Evolutionary conservation across 2,329 filamentous ascomycete genomes (phyloP).

Genomic region (Claviceps quebecensis): DNA sequence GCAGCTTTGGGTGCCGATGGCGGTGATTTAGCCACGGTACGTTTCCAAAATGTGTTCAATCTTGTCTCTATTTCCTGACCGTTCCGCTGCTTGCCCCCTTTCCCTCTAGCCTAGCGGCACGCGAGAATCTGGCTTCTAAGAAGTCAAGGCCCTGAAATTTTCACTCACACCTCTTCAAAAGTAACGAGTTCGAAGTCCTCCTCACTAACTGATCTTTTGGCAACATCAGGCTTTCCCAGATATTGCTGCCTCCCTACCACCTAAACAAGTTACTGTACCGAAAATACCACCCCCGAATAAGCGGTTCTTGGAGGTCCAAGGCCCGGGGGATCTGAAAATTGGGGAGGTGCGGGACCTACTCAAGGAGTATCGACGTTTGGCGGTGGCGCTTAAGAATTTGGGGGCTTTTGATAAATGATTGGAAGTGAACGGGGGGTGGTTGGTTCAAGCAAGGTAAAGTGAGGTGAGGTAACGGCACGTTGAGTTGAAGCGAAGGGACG

Average conservation of each 20-base stretch:
- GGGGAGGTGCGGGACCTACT: slow-evolving; percentile 61
- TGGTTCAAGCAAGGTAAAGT: too few species aligned
- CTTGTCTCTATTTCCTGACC: too few species aligned
- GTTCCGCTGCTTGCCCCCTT: too few species aligned
- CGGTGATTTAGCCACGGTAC: slow-evolving; percentile 43
- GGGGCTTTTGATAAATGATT: slow-evolving; percentile 37
- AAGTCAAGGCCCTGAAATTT: too few species aligned
- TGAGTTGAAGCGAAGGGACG: too few species aligned
- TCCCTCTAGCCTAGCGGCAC: too few species aligned
- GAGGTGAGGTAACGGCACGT: not conserved
- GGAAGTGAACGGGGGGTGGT: slow-evolving; percentile 4
- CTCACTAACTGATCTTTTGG: too few species aligned
- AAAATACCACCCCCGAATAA: slow-evolving; percentile 54
- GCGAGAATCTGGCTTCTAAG: too few species aligned
- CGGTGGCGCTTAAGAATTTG: slow-evolving; percentile 47
- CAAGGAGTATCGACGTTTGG: slow-evolving; percentile 60
- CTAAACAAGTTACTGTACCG: slow-evolving; percentile 30
- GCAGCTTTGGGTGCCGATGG: slow-evolving; percentile 30
- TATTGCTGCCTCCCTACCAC: slow-evolving; percentile 38
- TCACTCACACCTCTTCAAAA: too few species aligned
- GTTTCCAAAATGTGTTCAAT: too few species aligned
- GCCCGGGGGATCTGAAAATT: slow-evolving; percentile 54
- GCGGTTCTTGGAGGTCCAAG: slow-evolving; percentile 59
- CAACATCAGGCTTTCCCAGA: slow-evolving; percentile 43
- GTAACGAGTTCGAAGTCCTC: too few species aligned